Evolutionary conservation across 2,329 filamentous ascomycete genomes (phyloP), one percentile per base, ranked within the genome.

Genomic region (Fusarium devonianum): DNA sequence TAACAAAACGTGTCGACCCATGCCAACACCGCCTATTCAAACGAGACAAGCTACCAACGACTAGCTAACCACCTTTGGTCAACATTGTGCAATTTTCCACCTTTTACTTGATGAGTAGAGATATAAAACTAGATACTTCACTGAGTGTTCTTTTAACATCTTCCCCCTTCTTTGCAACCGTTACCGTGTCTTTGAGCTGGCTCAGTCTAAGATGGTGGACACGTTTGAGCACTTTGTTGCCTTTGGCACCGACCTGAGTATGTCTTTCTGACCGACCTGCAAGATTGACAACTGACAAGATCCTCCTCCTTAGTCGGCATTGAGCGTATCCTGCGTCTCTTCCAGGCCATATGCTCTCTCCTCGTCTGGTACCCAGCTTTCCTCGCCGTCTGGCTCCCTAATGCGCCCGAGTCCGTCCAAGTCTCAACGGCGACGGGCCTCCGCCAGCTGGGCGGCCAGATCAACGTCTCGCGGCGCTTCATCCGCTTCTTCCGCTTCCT

Each of bases 401-500:
- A 56, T 21, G 51, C 17, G 30, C 55, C 32, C 9, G 30, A 45
- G 16, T 36, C 56, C 33, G 39, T 58, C 52, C 54, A 67, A 56
- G 29, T 68, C 6, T 53, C 68, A 7, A 67, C 71, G 12, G 64
- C 63, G n/a, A 50, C 67, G 7, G 67, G 71, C 22, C 69, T 76
- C 21, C 44, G 59, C 25, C 39, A 58, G 4, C 63, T 83, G 13
- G 72, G 73, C 50, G 53, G 64, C 33, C 74, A 73, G 28, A 64
- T 84, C 43, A 78, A 75, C 53, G 63, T 82, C 32, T 71, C 72
- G 13, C 78, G 88, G 26, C 81, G 87, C 16, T 85, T 82, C 69
- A 79, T 90, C 65, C 83, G 88, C 10, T 73, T 88, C 48, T 87
- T 89, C 67, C 84, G 85, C 62, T 90, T 87, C 66, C 70, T 88